Conservation (phyloP, 1,139 yeast genomes). For the Saccharomyces hybrid region DNA sequence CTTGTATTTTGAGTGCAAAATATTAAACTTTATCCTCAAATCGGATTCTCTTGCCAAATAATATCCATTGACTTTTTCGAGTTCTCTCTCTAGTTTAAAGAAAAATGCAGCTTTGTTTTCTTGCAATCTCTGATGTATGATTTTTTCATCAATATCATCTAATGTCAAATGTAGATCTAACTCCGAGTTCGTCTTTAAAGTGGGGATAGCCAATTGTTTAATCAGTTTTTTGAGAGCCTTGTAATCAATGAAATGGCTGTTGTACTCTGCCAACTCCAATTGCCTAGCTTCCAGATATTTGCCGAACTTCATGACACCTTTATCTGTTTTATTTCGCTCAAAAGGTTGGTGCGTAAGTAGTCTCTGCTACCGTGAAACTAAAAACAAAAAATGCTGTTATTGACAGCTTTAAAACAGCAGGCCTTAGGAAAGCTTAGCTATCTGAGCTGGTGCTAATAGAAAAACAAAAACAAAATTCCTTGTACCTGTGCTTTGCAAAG, state of each 20-base stretch:
- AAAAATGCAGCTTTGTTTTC: slow-evolving; percentile 91
- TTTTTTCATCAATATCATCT: slow-evolving; percentile 26
- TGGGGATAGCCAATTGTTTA: slow-evolving; percentile 40
- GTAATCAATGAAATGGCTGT: slow-evolving; percentile 88
- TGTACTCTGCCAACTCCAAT: slow-evolving; percentile 88
- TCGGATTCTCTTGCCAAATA: slow-evolving; percentile 88
- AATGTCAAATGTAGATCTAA: slow-evolving; percentile 3
- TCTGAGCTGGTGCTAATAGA: neutral
- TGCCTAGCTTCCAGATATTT: slow-evolving; percentile 90
- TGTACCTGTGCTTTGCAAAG: neutral
- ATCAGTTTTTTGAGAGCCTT: slow-evolving; percentile 74
- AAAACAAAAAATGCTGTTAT: neutral
- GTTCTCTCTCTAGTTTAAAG: slow-evolving; percentile 84
- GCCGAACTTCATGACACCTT: slow-evolving; percentile 64
- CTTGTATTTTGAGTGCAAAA: slow-evolving; percentile 62
- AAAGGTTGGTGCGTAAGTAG: neutral
- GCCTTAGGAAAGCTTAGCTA: neutral
- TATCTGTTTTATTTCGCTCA: neutral
- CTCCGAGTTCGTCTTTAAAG: neutral
- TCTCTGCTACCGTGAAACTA: neutral
- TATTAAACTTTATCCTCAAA: slow-evolving; percentile 66
- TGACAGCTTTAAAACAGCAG: neutral
- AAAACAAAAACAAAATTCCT: neutral
- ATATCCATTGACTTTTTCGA: slow-evolving; percentile 86
- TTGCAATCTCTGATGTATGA: slow-evolving; percentile 54